These are phyloP conservation scores for Ophiosphaerella narmari DNA, from an alignment of 2,329 filamentous ascomycete genomes.

Conservation along the genomic window DNA sequence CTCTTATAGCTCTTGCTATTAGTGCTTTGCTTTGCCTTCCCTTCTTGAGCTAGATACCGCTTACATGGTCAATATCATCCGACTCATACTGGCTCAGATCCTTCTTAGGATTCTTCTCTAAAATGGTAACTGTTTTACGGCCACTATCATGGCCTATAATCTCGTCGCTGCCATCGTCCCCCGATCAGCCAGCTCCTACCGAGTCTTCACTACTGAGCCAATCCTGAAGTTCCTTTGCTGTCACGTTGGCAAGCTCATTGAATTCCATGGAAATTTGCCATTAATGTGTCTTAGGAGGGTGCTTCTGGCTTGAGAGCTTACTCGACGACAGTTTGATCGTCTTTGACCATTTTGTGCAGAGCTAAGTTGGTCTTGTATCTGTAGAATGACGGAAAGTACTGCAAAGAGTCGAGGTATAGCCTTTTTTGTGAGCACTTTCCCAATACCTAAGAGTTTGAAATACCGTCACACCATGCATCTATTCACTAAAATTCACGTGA, in stretches of 20 bases:
- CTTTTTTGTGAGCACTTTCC: no score
- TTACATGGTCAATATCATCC: constrained; percentile 63
- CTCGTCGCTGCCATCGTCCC: constrained; percentile 60
- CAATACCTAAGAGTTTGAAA: no score
- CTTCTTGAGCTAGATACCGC: constrained; percentile 68
- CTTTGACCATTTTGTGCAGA: constrained; percentile 55
- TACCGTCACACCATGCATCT: no score
- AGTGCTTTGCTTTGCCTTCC: constrained; percentile 60
- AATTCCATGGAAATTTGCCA: constrained; percentile 57
- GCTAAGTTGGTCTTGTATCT: no score
- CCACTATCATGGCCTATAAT: constrained; percentile 67
- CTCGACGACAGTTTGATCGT: constrained; percentile 57
- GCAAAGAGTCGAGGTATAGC: no score
- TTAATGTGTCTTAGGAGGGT: neutral
- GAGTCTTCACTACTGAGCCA: constrained; percentile 67
- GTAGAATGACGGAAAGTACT: no score
- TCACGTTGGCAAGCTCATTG: constrained; percentile 71
- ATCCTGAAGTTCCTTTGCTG: constrained; percentile 61
- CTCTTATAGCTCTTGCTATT: constrained; percentile 59
- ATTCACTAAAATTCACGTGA: no score
- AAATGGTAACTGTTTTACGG: constrained; percentile 65
- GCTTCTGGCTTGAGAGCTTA: constrained; percentile 21
- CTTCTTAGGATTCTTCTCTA: constrained; percentile 65
- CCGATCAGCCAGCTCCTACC: constrained; percentile 62
- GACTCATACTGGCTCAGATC: constrained; percentile 62